phyloP scores from a whole-genome alignment of 169 alveolate species.

The Theileria parva region DNA sequence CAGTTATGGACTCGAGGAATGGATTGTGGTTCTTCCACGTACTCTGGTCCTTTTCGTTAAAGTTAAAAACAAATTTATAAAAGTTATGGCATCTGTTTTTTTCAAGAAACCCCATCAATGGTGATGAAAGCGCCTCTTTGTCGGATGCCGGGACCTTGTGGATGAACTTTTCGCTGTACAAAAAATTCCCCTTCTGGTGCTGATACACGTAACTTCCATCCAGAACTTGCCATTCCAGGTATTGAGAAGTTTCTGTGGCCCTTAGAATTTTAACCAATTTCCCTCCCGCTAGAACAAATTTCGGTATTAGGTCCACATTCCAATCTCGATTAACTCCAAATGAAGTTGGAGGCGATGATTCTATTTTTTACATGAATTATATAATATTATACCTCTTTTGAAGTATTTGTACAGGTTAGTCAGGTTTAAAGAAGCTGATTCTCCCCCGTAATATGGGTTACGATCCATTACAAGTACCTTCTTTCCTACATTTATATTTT shows the following conservation, averaged over 20 bases:
- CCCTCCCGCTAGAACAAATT: conserved; percentile 97
- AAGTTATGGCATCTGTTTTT: conserved; percentile 95
- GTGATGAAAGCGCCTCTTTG: conserved; percentile 94
- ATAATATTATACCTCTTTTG: conserved; percentile 80
- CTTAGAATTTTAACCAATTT: conserved; percentile 93
- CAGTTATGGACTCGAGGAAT: conserved; percentile 82
- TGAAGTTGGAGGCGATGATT: conserved; percentile 84
- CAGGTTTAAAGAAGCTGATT: conserved; percentile 95
- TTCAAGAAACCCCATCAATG: conserved; percentile 95
- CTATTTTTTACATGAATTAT: neutral
- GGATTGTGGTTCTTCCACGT: conserved; percentile 91
- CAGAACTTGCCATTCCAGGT: conserved; percentile 94
- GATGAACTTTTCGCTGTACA: conserved; percentile 90
- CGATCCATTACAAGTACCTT: conserved; percentile 96
- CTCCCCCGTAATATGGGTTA: conserved; percentile 97
- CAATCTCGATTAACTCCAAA: conserved; percentile 97
- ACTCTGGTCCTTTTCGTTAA: conserved; percentile 83
- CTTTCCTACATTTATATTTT: conserved; percentile 78
- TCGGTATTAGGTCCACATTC: conserved; percentile 98
- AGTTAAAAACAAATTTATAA: conserved; percentile 84
- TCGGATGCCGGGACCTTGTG: conserved; percentile 99
- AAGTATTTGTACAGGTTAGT: conserved; percentile 92
- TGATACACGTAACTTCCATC: conserved; percentile 98
- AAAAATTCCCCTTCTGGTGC: conserved; percentile 92
- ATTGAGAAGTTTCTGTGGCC: conserved; percentile 91